Base-by-base conservation (phyloP, 2,329 filamentous ascomycete species). In the Fusarium incarnatum region DNA sequence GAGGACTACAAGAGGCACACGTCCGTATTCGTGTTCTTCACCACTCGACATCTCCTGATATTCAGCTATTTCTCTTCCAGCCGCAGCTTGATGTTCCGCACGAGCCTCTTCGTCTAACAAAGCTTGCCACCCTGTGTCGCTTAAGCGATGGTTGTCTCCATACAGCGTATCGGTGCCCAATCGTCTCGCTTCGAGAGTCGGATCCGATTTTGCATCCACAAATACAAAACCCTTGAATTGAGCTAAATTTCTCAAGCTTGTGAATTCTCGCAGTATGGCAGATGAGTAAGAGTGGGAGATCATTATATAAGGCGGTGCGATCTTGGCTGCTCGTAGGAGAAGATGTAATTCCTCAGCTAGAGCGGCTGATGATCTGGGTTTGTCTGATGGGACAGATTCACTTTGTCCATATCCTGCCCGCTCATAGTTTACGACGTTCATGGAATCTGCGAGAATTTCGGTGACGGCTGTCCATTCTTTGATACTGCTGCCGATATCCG, bases 211-310 rank as follows among this genome's bases (percentile, higher is more conserved):
- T 25, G 61, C 46, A 28, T 70, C 57, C 6, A 70, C 53, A 45
- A 67, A 60, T 12, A 70, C 67, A 42, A 70, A 67, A 4, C 67
- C 67, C 34, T 69, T 70, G 27, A 69, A 69, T 10, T 66, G 53
- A 10, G 32, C 50, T 16, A 60, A 10, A 4, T 46, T 63, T n/a
- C 66, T 59, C 41, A 70, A 12, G 1, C 12, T 30, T 6, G 49
- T 20, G 25, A 70, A 70, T 11, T 70, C 57, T 11, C 42, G 46
- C 4, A 56, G 30, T 20, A 70, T 53, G 2, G 46, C 37, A 5
- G 41, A 23, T 4, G 66, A 57, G 6, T 49, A 49, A 1, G 50
- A 50, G 9, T 70, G 61, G 7, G 41, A 44, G 2, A 70, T 30
- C 8, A 70, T 23, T 30, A 70, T 70, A 20, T 70, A 70, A 3